Evolutionary conservation across 2,329 filamentous ascomycete species (phyloP).

Genomic region (Raffaelea albimanens): DNA sequence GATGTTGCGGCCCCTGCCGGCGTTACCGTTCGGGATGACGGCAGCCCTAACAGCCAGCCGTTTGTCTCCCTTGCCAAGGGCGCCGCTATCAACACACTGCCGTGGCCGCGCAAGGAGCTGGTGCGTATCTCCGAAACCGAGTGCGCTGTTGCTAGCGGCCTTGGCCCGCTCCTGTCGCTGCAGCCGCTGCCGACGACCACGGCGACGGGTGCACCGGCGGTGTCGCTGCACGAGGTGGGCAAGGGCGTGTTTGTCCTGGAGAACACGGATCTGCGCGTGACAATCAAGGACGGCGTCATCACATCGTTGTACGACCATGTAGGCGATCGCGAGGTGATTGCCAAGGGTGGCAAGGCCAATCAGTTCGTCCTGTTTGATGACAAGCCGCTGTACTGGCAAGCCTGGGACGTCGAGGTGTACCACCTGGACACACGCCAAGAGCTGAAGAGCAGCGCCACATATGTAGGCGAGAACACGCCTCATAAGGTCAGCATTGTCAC

Average conservation of each 20-base stretch:
- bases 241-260: slow-evolving; percentile 65
- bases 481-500: slow-evolving; percentile 76
- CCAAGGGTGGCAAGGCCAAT: slow-evolving; percentile 67
- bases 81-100: slow-evolving; percentile 72
- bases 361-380: slow-evolving; percentile 94
- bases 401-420: slow-evolving; percentile 96
- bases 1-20: slow-evolving; percentile 54
- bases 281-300: slow-evolving; percentile 66
- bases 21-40: slow-evolving; percentile 14
- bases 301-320: slow-evolving; percentile 72
- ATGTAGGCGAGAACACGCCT: slow-evolving; percentile 60
- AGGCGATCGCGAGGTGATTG: slow-evolving; percentile 67
- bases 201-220: slow-evolving; percentile 28
- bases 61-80: background rate
- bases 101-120: slow-evolving; percentile 73
- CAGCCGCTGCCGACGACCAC: slow-evolving; percentile 36
- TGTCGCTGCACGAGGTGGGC: slow-evolving; percentile 39
- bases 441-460: slow-evolving; percentile 57
- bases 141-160: slow-evolving; percentile 46
- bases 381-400: slow-evolving; percentile 95
- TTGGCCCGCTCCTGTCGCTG: slow-evolving; percentile 41
- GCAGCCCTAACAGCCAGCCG: background rate
- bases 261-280: slow-evolving; percentile 67
- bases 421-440: slow-evolving; percentile 81
- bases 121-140: slow-evolving; percentile 49